phyloP scores from a whole-genome alignment of 1,139 yeast species.

The Spathaspora sp. region DNA sequence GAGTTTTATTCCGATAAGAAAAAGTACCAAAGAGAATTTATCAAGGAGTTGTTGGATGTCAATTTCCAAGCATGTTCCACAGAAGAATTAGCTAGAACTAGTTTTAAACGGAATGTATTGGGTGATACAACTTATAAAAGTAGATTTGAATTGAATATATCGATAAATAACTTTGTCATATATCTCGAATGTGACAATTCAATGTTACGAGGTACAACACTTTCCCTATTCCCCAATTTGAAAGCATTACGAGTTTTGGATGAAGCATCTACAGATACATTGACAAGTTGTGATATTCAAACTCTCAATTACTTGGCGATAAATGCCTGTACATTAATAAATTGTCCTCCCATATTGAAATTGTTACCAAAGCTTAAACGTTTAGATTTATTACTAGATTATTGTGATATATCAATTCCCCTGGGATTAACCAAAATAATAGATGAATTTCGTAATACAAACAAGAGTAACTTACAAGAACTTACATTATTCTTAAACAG shows the following conservation, averaged over 20 bases:
- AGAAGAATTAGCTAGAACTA: slow-evolving; percentile 22
- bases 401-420: slow-evolving; percentile 16
- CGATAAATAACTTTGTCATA: slow-evolving; percentile 22
- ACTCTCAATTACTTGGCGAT: slow-evolving; percentile 18
- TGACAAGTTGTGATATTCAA: slow-evolving; percentile 3
- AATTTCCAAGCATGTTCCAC: slow-evolving; percentile 20
- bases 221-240: slow-evolving; percentile 20
- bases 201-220: slow-evolving; percentile 16
- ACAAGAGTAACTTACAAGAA: slow-evolving; percentile 6
- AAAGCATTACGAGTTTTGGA: slow-evolving; percentile 24
- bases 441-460: not conserved
- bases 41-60: slow-evolving; percentile 21
- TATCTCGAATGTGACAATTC: slow-evolving; percentile 29
- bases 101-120: slow-evolving; percentile 15
- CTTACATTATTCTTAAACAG: slow-evolving; percentile 10
- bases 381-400: slow-evolving; percentile 28
- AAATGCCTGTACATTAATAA: slow-evolving; percentile 19
- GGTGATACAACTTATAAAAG: slow-evolving; percentile 19
- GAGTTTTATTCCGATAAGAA: slow-evolving; percentile 24
- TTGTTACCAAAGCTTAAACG: slow-evolving; percentile 16
- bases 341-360: slow-evolving; percentile 5
- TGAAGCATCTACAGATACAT: slow-evolving; percentile 6
- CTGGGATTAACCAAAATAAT: slow-evolving; percentile 6
- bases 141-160: slow-evolving; percentile 18
- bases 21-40: slow-evolving; percentile 21